Percentiles rank a stretch among this genome's conserved stretches.
Evolutionary conservation across 192 early-diverging fungal species (phyloP).

Genomic region (Coemansia sp.): DNA sequence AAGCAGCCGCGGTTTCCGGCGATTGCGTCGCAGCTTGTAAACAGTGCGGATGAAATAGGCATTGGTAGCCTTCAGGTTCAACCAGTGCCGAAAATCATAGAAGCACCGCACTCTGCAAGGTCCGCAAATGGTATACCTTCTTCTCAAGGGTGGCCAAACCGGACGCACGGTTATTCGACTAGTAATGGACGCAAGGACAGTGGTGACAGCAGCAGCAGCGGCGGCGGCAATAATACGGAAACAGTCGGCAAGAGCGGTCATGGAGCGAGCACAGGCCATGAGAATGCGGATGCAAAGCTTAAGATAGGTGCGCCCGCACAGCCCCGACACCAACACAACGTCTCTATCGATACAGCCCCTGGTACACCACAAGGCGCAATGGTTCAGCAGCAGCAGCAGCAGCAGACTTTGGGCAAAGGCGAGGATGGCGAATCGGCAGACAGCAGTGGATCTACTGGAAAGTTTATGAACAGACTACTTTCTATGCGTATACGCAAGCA

Average conservation of each 20-base stretch:
- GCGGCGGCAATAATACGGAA: not conserved
- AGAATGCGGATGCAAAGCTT: not conserved
- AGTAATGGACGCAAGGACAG: not conserved
- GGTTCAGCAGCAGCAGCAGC: slow-evolving; percentile 13
- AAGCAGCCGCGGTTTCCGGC: not conserved
- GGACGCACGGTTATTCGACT: not conserved
- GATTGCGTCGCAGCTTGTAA: slow-evolving; percentile 18
- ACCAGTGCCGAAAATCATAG: not conserved
- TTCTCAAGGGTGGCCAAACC: not conserved
- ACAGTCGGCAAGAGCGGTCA: not conserved
- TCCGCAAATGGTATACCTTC: not conserved
- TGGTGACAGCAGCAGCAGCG: not conserved
- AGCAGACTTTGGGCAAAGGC: slow-evolving; percentile 14
- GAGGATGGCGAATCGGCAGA: slow-evolving; percentile 37
- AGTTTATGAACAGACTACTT: slow-evolving; percentile 43
- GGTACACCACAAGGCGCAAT: slow-evolving; percentile 8
- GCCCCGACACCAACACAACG: slow-evolving; percentile 33
- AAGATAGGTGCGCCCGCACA: not conserved
- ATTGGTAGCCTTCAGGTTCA: not conserved
- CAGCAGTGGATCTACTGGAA: slow-evolving; percentile 39
- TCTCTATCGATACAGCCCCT: slow-evolving; percentile 35
- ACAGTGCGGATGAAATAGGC: not conserved
- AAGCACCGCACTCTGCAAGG: not conserved
- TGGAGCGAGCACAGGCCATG: not conserved
- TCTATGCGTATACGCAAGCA: slow-evolving; percentile 54